Evolutionary conservation across 192 early-diverging fungal species (phyloP).

Genomic region (Glomus cerebriforme): DNA sequence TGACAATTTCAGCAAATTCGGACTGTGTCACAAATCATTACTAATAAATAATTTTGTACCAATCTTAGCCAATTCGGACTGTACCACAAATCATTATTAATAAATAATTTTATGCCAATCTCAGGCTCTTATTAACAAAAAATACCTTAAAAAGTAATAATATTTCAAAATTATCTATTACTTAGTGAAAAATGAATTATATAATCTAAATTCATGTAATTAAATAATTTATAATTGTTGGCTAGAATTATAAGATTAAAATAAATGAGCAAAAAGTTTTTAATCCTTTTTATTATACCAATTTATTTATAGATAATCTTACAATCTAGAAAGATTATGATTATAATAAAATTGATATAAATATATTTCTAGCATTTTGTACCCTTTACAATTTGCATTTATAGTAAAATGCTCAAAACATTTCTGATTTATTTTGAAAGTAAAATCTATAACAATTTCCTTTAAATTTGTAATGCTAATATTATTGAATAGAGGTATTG

Average conservation of each 20-base stretch:
- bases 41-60: too few relatives aligned
- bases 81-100: too few relatives aligned
- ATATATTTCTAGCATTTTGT: background rate
- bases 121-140: slow-evolving; percentile 2
- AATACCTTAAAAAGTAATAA: background rate
- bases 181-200: too few relatives aligned
- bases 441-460: slow-evolving; percentile 6
- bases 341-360: slow-evolving; percentile 11
- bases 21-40: too few relatives aligned
- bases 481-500: background rate
- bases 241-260: too few relatives aligned
- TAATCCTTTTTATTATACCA: slow-evolving; percentile 13
- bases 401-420: slow-evolving; percentile 5
- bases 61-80: too few relatives aligned
- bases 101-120: too few relatives aligned
- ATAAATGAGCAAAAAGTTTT: background rate
- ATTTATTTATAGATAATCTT: background rate
- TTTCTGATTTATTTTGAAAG: slow-evolving; percentile 5
- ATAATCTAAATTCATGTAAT: too few relatives aligned
- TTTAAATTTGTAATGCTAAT: background rate
- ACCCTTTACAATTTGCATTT: slow-evolving; percentile 5
- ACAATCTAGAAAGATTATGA: slow-evolving; percentile 5
- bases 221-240: too few relatives aligned
- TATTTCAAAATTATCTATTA: background rate
- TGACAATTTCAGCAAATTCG: too few relatives aligned